Evolutionary conservation across 2,329 filamentous ascomycete genomes (phyloP).

Genomic region (Fusarium subglutinans): DNA sequence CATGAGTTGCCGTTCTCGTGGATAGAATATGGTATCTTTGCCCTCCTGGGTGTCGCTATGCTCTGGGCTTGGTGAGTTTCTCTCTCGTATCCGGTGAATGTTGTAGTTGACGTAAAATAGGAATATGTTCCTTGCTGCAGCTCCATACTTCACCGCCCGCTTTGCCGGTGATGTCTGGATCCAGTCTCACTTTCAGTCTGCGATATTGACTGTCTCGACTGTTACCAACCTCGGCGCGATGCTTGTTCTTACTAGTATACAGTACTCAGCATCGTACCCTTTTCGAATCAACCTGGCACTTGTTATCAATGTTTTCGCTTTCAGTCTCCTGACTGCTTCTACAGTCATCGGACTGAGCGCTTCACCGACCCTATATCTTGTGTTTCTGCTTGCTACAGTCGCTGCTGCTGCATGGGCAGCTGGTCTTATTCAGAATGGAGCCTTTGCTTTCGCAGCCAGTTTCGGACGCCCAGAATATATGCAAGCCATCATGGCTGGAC

Average conservation of each 20-base stretch:
- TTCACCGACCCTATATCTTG: slow-evolving; percentile 75
- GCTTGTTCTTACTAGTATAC: slow-evolving; percentile 80
- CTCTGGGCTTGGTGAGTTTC: slow-evolving; percentile 88
- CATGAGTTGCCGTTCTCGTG: slow-evolving; percentile 75
- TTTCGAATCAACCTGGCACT: slow-evolving; percentile 84
- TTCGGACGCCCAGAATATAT: slow-evolving; percentile 91
- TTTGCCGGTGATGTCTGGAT: slow-evolving; percentile 78
- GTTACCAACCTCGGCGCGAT: slow-evolving; percentile 82
- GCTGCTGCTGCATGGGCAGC: slow-evolving; percentile 81
- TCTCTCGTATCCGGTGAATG: background rate
- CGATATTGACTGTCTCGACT: slow-evolving; percentile 87
- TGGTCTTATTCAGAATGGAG: slow-evolving; percentile 90
- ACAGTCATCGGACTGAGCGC: slow-evolving; percentile 73
- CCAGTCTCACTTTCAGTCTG: slow-evolving; percentile 84
- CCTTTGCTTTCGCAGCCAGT: slow-evolving; percentile 88
- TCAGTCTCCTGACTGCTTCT: slow-evolving; percentile 81
- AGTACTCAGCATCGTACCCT: slow-evolving; percentile 86
- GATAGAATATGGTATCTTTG: slow-evolving; percentile 86
- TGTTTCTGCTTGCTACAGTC: slow-evolving; percentile 84
- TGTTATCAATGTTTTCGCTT: slow-evolving; percentile 78
- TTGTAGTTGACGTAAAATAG: slow-evolving; percentile 53
- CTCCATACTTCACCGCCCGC: slow-evolving; percentile 89
- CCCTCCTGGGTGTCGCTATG: slow-evolving; percentile 90
- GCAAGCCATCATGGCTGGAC: slow-evolving; percentile 95
- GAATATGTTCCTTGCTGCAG: slow-evolving; percentile 98